A percentile compares a stretch with the other conserved stretches of the same genome.
phyloP scores from a whole-genome alignment of 768 basidiomycete species.

The Sarcodon aspratus region DNA sequence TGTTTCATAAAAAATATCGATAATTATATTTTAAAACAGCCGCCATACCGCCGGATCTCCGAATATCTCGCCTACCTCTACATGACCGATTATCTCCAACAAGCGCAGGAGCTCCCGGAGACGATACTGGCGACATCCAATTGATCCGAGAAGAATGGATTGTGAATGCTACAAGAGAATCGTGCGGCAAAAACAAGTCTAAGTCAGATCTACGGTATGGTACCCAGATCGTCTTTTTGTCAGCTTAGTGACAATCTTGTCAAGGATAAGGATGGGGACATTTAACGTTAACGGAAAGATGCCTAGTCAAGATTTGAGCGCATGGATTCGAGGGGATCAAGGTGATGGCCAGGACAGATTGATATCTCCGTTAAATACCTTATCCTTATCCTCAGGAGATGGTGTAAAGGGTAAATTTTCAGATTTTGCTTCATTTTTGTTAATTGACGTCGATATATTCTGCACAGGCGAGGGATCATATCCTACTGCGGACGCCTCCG shows the following conservation, averaged over 20 bases:
- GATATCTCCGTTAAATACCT: conserved; percentile 15
- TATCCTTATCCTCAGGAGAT: conserved; percentile 12
- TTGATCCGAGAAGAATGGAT: conserved; percentile 60
- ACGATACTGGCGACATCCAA: conserved; percentile 48
- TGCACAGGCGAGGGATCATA: not conserved
- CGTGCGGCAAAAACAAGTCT: conserved; percentile 6
- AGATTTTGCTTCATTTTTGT: not conserved
- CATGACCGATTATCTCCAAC: conserved; percentile 45
- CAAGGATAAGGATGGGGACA: conserved; percentile 60
- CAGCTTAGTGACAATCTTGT: conserved; percentile 2
- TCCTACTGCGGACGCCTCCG: not conserved
- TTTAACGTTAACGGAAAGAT: conserved; percentile 80
- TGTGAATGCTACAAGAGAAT: conserved; percentile 27
- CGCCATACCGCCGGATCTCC: conserved; percentile 41
- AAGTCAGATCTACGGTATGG: conserved; percentile 9
- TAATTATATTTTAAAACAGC: conserved; percentile 22
- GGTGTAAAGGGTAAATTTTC: conserved; percentile 1
- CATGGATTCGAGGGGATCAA: conserved; percentile 39
- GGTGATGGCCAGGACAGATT: conserved; percentile 1
- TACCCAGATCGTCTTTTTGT: not conserved
- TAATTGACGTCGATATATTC: not conserved
- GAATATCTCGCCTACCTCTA: conserved; percentile 34
- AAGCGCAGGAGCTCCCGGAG: conserved; percentile 47
- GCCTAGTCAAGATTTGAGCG: conserved; percentile 60
- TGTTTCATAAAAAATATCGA: not conserved